Evolutionary conservation across 2,329 filamentous ascomycete species (phyloP).

Genomic region (Sporothrix inflata): DNA sequence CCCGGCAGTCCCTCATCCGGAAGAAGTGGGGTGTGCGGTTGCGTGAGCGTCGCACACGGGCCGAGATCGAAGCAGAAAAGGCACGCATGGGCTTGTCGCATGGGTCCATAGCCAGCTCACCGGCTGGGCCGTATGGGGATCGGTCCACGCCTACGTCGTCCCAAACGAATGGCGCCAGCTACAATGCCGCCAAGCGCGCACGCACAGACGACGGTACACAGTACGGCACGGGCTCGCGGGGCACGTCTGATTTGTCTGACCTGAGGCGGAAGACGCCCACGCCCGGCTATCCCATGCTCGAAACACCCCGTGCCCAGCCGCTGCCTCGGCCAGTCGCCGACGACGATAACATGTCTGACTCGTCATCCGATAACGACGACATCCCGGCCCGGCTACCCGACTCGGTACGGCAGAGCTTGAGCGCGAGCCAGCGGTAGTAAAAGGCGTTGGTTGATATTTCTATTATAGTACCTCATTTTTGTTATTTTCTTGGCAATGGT

Average conservation of each 20-base stretch:
- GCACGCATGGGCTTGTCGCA: conserved; percentile 45
- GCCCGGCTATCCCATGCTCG: not conserved
- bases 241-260: not conserved
- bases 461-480: not conserved
- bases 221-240: not conserved
- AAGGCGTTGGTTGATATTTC: not conserved
- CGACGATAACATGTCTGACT: conserved; percentile 42
- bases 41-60: conserved; percentile 52
- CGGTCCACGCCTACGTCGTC: not conserved
- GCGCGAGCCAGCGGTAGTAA: not conserved
- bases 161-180: not conserved
- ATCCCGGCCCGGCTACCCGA: conserved; percentile 42
- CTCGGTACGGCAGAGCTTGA: conserved; percentile 39
- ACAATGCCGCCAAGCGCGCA: not conserved
- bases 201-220: not conserved
- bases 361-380: conserved; percentile 41
- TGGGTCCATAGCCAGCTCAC: not conserved
- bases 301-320: not conserved
- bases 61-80: conserved; percentile 50
- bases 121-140: not conserved
- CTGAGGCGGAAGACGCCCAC: not conserved
- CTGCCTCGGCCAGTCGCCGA: conserved; percentile 37
- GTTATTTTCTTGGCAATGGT: not conserved
- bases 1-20: conserved; percentile 59
- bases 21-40: conserved; percentile 62